Conservation (phyloP, 306 rosid genomes). For the Comarum palustre region DNA sequence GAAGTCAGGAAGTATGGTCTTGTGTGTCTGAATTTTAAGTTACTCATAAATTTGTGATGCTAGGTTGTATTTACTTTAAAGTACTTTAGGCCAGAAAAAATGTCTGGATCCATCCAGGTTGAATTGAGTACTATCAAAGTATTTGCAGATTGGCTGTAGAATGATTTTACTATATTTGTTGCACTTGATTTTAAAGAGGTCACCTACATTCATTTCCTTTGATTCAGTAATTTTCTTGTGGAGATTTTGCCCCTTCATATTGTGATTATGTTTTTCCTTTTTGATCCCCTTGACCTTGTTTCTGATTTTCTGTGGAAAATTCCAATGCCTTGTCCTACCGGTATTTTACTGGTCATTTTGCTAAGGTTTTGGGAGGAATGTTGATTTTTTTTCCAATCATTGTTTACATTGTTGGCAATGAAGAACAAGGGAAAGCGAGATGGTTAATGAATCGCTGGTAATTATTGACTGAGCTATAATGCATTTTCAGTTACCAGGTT, state of each 20-base stretch:
- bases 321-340: neutral
- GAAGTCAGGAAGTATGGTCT: slow-evolving; percentile 27
- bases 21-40: slow-evolving; percentile 34
- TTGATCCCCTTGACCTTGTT: neutral
- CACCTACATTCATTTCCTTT: neutral
- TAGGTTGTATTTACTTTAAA: slow-evolving; percentile 20
- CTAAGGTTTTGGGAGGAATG: too few relatives aligned
- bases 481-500: too few relatives aligned
- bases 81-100: neutral
- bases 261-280: neutral
- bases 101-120: slow-evolving; percentile 13
- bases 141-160: neutral
- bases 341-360: too few relatives aligned
- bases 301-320: neutral
- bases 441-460: too few relatives aligned
- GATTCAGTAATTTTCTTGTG: neutral
- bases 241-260: neutral
- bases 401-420: too few relatives aligned
- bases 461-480: too few relatives aligned
- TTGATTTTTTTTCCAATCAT: too few relatives aligned
- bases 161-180: neutral
- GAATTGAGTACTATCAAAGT: neutral
- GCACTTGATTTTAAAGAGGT: neutral
- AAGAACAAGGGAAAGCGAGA: too few relatives aligned
- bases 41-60: slow-evolving; percentile 29